phyloP scores from a whole-genome alignment of 1,284 basidiomycete species.

The Tilletia indica region DNA sequence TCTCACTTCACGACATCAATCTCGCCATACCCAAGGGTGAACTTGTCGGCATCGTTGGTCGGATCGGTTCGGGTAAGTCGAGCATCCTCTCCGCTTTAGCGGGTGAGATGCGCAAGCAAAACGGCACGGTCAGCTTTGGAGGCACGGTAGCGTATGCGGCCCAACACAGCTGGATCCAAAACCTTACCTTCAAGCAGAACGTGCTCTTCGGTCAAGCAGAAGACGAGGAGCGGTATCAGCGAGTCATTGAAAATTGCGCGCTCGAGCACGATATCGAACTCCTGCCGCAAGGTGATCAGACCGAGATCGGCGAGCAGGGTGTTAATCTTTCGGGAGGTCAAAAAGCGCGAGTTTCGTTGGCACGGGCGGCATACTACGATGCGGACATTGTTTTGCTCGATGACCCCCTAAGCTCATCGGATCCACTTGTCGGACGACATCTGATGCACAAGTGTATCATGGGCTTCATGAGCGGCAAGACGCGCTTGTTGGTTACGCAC shows the following conservation, averaged over 20 bases:
- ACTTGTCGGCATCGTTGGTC: conserved; percentile 81
- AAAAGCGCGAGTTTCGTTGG: conserved; percentile 33
- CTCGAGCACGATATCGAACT: conserved; percentile 19
- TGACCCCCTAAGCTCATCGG: conserved; percentile 9
- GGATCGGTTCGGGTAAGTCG: conserved; percentile 59
- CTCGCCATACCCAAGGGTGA: conserved; percentile 66
- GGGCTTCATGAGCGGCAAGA: conserved; percentile 26
- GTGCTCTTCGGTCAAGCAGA: conserved; percentile 21
- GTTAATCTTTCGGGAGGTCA: conserved; percentile 29
- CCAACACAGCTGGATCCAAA: conserved; percentile 15
- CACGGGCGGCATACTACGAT: conserved; percentile 46
- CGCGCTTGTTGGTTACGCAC: conserved; percentile 33
- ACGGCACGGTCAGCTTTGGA: conserved; percentile 24
- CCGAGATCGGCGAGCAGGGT: conserved; percentile 32
- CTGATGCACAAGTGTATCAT: conserved; percentile 18
- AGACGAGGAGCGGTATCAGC: conserved; percentile 26
- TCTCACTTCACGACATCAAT: conserved; percentile 57
- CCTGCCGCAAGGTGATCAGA: conserved; percentile 26
- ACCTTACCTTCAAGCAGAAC: conserved; percentile 23
- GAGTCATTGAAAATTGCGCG: conserved; percentile 15
- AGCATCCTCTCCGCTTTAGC: conserved; percentile 30
- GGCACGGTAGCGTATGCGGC: conserved; percentile 58
- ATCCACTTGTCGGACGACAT: conserved; percentile 9
- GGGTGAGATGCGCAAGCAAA: conserved; percentile 26
- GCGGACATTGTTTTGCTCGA: conserved; percentile 32